Conservation (phyloP, 2,329 filamentous ascomycete genomes). For the Epichloe glyceriae region DNA sequence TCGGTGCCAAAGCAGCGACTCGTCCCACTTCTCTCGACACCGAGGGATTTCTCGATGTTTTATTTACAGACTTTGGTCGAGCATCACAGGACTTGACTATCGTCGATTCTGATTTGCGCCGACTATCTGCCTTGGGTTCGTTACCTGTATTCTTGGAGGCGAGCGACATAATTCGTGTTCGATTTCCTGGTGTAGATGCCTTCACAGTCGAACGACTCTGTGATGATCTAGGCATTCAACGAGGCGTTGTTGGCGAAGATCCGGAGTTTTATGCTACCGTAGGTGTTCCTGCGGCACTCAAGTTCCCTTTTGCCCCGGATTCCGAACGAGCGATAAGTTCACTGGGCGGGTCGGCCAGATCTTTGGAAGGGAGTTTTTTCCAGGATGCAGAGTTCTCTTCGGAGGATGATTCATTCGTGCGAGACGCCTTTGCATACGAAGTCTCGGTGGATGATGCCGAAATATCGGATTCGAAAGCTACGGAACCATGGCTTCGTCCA, state of each 20-base stretch:
- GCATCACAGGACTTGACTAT: conserved; percentile 72
- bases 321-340: conserved; percentile 26
- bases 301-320: conserved; percentile 73
- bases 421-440: conserved; percentile 29
- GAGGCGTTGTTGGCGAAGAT: conserved; percentile 71
- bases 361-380: conserved; percentile 27
- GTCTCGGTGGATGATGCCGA: conserved; percentile 33
- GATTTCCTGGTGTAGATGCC: conserved; percentile 83
- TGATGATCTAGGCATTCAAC: conserved; percentile 71
- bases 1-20: conserved; percentile 25
- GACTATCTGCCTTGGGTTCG: conserved; percentile 65
- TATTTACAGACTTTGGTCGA: conserved; percentile 79
- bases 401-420: conserved; percentile 22
- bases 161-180: conserved; percentile 57
- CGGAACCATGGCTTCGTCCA: conserved; percentile 34
- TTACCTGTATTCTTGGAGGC: conserved; percentile 65
- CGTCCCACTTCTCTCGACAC: conserved; percentile 57
- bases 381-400: conserved; percentile 23
- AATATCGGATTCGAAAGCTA: conserved; percentile 35
- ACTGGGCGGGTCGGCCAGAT: conserved; percentile 35
- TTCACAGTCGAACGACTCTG: conserved; percentile 72
- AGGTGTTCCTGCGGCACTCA: conserved; percentile 61
- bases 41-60: conserved; percentile 69
- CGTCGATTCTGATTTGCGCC: conserved; percentile 69
- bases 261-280: conserved; percentile 52